Base-by-base conservation (phyloP, 306 rosid species). In the Cucurbita maxima region DNA sequence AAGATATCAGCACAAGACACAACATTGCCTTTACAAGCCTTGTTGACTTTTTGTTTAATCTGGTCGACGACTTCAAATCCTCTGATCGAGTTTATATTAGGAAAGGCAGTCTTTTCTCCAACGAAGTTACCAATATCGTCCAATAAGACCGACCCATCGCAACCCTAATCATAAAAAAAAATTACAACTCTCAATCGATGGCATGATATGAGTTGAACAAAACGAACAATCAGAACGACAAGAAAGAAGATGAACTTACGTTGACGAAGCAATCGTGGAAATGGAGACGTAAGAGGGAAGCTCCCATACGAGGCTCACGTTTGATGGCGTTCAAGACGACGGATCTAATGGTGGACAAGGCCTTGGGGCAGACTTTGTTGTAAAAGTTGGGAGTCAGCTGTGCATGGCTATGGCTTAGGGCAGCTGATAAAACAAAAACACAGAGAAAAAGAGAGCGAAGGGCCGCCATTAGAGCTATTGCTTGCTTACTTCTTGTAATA, bases 91-190 rank as follows among this genome's bases (percentile, higher is more conserved):
- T 79, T 79, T 5, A 44, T 0, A 61, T 88, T 88, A 77, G 87
- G 73, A 0, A 12, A 1, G 1, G 91, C 95, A 0, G 78, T 86
- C 81, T 88, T 86, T 81, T 88, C 95, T 5, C 95, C 88, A 0
- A 37, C 77, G 62, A 88, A 81, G 66, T 30, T 75, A 5, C 67
- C 58, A 0, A 82, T 81, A 40, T 86, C 91, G 41, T 88, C 88
- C 1, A 86, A 80, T 59, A 88, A 66, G 76, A 86, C 10, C 7
- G 95, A 88, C 62, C 88, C 95, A 80, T 86, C 95, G n/a, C 95
- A 88, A 3, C 95, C 91, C 89, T 88, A 50, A 71, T 48, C 20
- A 53, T 53, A 37, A 72, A 1, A 30, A n/a, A 64, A 70, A 30
- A n/a, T 16, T 16, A 51, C 34, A 25, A 58, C 37, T 7, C 5